Conservation (phyloP, 2,329 filamentous ascomycete species). For the Sporothrix pallida region DNA sequence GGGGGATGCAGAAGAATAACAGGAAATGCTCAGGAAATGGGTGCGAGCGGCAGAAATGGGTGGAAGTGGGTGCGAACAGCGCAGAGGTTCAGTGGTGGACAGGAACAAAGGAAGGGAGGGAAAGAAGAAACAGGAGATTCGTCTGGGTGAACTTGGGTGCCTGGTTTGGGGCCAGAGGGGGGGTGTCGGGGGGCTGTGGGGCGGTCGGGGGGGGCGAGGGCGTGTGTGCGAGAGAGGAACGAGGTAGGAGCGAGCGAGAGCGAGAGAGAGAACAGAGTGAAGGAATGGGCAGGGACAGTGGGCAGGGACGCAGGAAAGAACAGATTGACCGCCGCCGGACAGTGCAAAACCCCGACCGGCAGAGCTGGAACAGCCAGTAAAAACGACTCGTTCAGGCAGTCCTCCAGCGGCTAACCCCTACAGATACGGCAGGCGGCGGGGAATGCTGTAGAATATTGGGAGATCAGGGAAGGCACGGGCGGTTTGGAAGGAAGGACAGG, state of each 20-base stretch:
- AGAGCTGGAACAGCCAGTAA: background rate
- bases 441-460: slow-evolving; percentile 1
- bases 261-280: background rate
- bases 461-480: slow-evolving; percentile 12
- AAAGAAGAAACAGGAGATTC: slow-evolving; percentile 34
- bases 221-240: slow-evolving; percentile 19
- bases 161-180: slow-evolving; percentile 17
- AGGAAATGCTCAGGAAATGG: slow-evolving; percentile 18
- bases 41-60: background rate
- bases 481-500: slow-evolving; percentile 20
- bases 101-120: slow-evolving; percentile 18
- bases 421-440: slow-evolving; percentile 11
- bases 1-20: background rate
- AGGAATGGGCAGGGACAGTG: slow-evolving; percentile 1
- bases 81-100: slow-evolving; percentile 24
- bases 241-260: slow-evolving; percentile 10
- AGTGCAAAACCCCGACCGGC: background rate
- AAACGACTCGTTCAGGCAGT: background rate
- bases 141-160: slow-evolving; percentile 29
- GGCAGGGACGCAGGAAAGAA: slow-evolving; percentile 2
- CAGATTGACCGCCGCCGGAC: slow-evolving; percentile 9
- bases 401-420: background rate
- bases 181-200: slow-evolving; percentile 22
- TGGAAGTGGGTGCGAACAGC: slow-evolving; percentile 18
- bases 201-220: slow-evolving; percentile 21